Conservation (phyloP, 345 rosid genomes). For the Combretum micranthum region DNA sequence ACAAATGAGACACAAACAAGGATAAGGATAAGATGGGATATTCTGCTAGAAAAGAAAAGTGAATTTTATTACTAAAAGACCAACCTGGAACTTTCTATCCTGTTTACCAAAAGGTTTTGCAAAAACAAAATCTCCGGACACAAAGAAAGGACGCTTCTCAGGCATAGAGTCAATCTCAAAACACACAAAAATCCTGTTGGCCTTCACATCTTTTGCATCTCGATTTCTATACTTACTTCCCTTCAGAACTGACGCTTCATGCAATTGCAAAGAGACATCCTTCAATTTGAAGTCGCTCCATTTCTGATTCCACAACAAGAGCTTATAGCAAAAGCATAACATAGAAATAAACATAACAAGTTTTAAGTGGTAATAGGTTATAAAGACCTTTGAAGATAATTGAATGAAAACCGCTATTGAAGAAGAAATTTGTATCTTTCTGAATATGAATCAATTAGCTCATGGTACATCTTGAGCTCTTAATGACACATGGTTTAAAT, state of each 20-base stretch:
- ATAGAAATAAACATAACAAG: no score
- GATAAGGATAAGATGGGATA: no score
- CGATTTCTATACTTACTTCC: not conserved
- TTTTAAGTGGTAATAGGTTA: no score
- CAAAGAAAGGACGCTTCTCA: conserved; percentile 24
- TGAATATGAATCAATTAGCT: no score
- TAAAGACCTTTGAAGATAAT: no score
- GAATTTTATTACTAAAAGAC: not conserved
- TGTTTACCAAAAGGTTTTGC: conserved; percentile 15
- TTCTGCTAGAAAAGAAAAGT: no score
- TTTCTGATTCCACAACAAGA: conserved; percentile 18
- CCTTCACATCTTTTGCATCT: conserved; percentile 1
- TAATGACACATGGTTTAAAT: no score
- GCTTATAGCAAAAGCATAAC: no score
- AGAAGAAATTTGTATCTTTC: no score
- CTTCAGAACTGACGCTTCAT: conserved; percentile 11
- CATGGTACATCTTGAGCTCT: no score
- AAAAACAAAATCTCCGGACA: conserved; percentile 34
- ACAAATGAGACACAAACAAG: no score
- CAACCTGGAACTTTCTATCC: conserved; percentile 25
- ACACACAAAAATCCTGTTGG: conserved; percentile 17
- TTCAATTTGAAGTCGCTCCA: conserved; percentile 20
- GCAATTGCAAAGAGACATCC: conserved; percentile 19
- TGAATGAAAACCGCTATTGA: no score
- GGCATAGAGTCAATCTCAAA: conserved; percentile 17